Conservation (phyloP, 495 filamentous ascomycete genomes). For the Barbatosphaeria neglecta region DNA sequence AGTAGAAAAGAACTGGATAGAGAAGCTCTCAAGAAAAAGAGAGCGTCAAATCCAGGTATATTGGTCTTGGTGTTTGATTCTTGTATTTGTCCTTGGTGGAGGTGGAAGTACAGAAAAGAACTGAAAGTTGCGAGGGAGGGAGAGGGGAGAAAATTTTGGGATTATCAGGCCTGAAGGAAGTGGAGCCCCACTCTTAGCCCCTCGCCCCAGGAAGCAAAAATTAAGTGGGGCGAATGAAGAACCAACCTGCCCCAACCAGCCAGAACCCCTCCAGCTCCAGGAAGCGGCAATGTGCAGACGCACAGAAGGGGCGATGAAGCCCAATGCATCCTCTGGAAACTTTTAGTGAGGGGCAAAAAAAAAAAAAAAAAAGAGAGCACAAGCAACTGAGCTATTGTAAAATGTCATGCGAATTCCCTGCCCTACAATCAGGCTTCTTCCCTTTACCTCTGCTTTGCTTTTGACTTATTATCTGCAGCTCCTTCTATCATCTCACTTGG, state of each 20-base stretch:
- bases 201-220: not conserved
- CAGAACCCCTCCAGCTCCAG: not conserved
- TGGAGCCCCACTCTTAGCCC: not conserved
- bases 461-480: no score
- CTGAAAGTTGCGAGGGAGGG: not conserved
- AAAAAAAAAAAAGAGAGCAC: no score
- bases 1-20: slow-evolving; percentile 1
- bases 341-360: no score
- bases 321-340: no score
- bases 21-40: not conserved
- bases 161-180: not conserved
- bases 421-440: no score
- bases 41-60: not conserved
- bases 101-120: not conserved
- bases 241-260: slow-evolving; percentile 3
- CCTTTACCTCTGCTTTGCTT: no score
- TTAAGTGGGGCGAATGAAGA: slow-evolving; percentile 20
- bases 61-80: not conserved
- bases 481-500: no score
- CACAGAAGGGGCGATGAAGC: no score
- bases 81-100: not conserved
- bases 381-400: no score
- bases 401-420: no score
- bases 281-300: no score
- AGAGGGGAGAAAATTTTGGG: not conserved